Evolutionary conservation across 768 basidiomycete genomes (phyloP), one percentile per base, ranked within the genome.

Genomic region (Pulveroboletus sp.): DNA sequence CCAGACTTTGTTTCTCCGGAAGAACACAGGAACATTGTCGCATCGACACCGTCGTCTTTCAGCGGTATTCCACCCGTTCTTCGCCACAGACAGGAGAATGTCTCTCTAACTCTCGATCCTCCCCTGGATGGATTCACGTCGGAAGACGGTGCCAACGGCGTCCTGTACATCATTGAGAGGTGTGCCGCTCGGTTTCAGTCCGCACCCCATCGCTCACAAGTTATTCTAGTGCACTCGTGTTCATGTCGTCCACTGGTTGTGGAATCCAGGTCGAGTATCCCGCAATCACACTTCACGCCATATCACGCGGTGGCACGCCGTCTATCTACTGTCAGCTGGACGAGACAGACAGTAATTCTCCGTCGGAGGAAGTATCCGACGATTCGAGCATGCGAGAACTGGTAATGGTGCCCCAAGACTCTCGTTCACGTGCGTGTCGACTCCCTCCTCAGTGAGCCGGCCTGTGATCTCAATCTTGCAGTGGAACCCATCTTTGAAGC

Each of bases 261-360:
- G 93, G 91, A 14, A 86, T 97, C 69, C 82, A 88, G 56, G 80
- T 98, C 62, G 76, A 84, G 50, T 98, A 95, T 66, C 92, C 90
- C 9, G 75, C 85, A 6, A 89, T 99, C 62, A 95, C 92, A 1
- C 79, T 99, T 2, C 96, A 99, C 60, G 96, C 96, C 24, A 79
- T 94, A 47, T 90, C 93, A 1, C 84, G 92, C 39, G 76, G 45
- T 2, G 51, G 69, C 8, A 76, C 74, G 0, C 83, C 89, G 4
- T 86, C 82, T 7, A 79, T 98, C 63, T 98, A 97, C 68, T 96
- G 93, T 64, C 96, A 99, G 58, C 79, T 98, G 10, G 94, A 96
- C 58, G 91, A 91, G 43, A 69, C 70, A n/a, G 70, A 41, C 43
- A 45, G 8, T 31, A 31, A 61, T 70, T 62, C 56, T 63, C 47